These are phyloP conservation scores for Saccharomyces eubayanus DNA, from an alignment of 805 yeast genomes.

Conservation along the genomic window DNA sequence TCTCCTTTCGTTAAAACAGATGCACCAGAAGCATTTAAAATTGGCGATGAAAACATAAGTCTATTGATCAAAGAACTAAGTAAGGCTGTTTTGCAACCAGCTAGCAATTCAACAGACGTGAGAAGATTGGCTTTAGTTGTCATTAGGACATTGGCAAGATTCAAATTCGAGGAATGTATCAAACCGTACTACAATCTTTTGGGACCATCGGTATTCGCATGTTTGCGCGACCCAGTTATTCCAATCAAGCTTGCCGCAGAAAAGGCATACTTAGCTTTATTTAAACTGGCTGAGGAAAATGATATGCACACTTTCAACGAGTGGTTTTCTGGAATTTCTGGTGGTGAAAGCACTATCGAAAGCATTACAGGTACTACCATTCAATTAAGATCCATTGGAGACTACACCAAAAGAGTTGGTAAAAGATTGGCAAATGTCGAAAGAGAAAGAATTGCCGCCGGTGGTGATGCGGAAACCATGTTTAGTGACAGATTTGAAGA, in stretches of 20 bases:
- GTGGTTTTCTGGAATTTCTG: constrained; percentile 50
- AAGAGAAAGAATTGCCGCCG: constrained; percentile 78
- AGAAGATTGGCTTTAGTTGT: constrained; percentile 73
- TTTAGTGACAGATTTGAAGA: constrained; percentile 81
- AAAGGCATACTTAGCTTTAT: constrained; percentile 69
- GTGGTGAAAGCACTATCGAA: constrained; percentile 25
- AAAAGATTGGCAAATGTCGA: constrained; percentile 76
- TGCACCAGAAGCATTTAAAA: constrained; percentile 29
- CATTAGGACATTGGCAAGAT: constrained; percentile 63
- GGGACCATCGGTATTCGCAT: constrained; percentile 67
- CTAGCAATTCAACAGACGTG: constrained; percentile 59
- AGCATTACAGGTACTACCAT: constrained; percentile 41
- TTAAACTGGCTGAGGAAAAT: constrained; percentile 63
- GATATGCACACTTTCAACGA: constrained; percentile 42
- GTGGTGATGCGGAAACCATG: constrained; percentile 83
- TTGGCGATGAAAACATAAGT: constrained; percentile 36
- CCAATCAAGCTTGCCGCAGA: constrained; percentile 94
- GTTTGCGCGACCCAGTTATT: constrained; percentile 79
- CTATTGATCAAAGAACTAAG: constrained; percentile 46
- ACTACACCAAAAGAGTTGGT: constrained; percentile 88
- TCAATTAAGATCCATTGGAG: constrained; percentile 69
- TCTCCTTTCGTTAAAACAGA: constrained; percentile 30
- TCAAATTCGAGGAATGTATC: constrained; percentile 43
- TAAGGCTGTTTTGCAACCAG: constrained; percentile 43
- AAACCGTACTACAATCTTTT: constrained; percentile 47